A percentile compares a stretch with the other conserved stretches of the same genome.
Evolutionary conservation across 768 basidiomycete genomes (phyloP).

Genomic region (Dacryopinax spathularia): DNA sequence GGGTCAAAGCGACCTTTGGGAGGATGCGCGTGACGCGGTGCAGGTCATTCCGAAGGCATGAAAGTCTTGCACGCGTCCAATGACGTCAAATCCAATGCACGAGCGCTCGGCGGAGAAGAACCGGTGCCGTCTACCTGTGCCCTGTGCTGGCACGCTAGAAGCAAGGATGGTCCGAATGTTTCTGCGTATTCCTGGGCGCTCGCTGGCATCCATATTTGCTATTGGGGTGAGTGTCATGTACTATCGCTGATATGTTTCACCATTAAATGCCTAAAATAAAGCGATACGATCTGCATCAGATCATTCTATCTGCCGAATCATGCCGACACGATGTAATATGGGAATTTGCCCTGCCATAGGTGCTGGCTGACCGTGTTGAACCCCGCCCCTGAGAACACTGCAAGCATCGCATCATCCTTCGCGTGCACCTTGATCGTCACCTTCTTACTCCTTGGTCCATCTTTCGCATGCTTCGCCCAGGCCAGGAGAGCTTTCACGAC

Average conservation of each 20-base stretch:
- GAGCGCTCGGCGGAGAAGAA: neutral
- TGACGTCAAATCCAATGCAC: neutral
- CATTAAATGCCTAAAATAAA: neutral
- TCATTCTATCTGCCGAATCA: neutral
- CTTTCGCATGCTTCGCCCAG: neutral
- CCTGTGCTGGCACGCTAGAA: neutral
- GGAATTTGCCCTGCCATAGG: neutral
- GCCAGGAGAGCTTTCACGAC: neutral
- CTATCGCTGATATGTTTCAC: too few species aligned
- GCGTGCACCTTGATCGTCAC: neutral
- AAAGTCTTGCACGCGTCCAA: neutral
- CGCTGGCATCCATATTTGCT: neutral
- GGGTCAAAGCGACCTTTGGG: constrained; percentile 72
- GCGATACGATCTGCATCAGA: neutral
- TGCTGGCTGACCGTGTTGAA: constrained; percentile 1
- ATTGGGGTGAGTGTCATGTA: too few species aligned
- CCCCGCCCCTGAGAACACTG: neutral
- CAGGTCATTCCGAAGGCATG: neutral
- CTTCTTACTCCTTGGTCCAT: neutral
- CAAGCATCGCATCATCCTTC: neutral
- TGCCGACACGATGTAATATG: neutral
- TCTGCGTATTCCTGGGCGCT: neutral
- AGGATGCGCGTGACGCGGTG: constrained; percentile 37
- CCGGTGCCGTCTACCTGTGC: neutral
- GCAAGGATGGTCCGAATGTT: neutral